phyloP scores from a whole-genome alignment of 192 early-diverging fungal species.

The Gryganskiella cystojenkinii region DNA sequence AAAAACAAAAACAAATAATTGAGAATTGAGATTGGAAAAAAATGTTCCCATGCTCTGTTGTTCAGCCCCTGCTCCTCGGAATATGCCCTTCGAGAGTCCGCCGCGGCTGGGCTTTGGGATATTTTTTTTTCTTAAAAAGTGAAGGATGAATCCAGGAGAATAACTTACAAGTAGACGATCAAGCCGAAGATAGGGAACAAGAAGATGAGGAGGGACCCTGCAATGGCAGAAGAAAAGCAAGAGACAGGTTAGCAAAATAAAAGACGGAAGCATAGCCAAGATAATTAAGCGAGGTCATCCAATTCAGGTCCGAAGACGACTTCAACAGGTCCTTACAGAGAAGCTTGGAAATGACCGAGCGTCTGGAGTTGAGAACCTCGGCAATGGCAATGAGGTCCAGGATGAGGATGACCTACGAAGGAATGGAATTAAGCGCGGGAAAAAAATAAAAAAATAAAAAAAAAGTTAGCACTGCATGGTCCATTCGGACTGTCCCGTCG shows the following conservation, averaged over 20 bases:
- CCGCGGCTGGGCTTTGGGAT: background rate
- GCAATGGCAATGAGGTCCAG: constrained; percentile 69
- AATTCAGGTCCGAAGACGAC: no score
- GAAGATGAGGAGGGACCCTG: constrained; percentile 66
- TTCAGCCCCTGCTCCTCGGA: background rate
- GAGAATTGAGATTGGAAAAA: no score
- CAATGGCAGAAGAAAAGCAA: background rate
- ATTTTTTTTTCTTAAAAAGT: background rate
- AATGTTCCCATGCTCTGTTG: background rate
- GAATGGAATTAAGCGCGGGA: background rate
- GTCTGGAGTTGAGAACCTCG: constrained; percentile 63
- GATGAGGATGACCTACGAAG: constrained; percentile 57
- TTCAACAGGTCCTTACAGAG: constrained; percentile 57
- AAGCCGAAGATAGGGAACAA: constrained; percentile 69
- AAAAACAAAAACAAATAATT: background rate
- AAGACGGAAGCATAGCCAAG: background rate
- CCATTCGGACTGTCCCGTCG: background rate
- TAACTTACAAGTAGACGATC: constrained; percentile 71
- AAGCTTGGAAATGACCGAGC: constrained; percentile 57
- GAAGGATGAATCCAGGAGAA: background rate
- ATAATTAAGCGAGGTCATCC: background rate
- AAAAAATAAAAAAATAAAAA: background rate
- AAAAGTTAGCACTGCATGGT: background rate
- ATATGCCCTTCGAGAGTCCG: background rate
- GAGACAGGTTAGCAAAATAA: background rate